Evolutionary conservation across 129 eudicot species (phyloP).

Genomic region (Flaveria bidentis): DNA sequence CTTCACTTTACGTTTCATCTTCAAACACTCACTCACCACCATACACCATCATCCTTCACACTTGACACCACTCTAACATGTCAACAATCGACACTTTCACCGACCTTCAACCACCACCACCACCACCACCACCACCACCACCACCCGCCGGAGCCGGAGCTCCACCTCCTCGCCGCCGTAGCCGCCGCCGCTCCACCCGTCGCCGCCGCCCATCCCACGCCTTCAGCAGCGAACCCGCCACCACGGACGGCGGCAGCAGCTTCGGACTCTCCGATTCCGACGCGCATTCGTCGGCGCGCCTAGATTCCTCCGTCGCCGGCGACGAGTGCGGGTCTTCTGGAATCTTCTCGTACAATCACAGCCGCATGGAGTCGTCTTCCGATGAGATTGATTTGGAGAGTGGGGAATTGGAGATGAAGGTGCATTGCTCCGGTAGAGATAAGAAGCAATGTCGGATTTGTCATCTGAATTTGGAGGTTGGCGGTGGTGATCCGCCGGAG

Average conservation of each 20-base stretch:
- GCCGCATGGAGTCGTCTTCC: slow-evolving; percentile 30
- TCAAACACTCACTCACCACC: slow-evolving; percentile 37
- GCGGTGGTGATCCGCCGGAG: slow-evolving; percentile 6
- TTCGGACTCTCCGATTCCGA: slow-evolving; percentile 52
- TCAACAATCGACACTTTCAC: slow-evolving; percentile 19
- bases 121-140: not conserved
- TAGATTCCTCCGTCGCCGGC: slow-evolving; percentile 38
- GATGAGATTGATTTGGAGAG: slow-evolving; percentile 64
- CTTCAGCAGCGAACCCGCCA: slow-evolving; percentile 34
- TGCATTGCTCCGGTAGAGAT: slow-evolving; percentile 33
- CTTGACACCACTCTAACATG: slow-evolving; percentile 20
- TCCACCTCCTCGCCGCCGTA: slow-evolving; percentile 37
- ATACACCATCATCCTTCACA: not conserved
- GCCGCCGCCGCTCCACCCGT: slow-evolving; percentile 32
- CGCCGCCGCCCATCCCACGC: slow-evolving; percentile 37
- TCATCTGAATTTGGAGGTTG: slow-evolving; percentile 47
- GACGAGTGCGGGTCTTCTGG: slow-evolving; percentile 47
- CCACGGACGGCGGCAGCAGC: slow-evolving; percentile 49
- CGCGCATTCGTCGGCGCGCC: slow-evolving; percentile 35
- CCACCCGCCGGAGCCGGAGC: slow-evolving; percentile 13
- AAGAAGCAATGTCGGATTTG: slow-evolving; percentile 62
- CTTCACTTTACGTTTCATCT: slow-evolving; percentile 20
- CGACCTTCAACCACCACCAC: slow-evolving; percentile 6
- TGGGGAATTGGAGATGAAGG: slow-evolving; percentile 62
- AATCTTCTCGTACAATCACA: slow-evolving; percentile 37